Base-by-base conservation (phyloP, 2,329 filamentous ascomycete genomes). In the Aspergillus ochraceoroseus region DNA sequence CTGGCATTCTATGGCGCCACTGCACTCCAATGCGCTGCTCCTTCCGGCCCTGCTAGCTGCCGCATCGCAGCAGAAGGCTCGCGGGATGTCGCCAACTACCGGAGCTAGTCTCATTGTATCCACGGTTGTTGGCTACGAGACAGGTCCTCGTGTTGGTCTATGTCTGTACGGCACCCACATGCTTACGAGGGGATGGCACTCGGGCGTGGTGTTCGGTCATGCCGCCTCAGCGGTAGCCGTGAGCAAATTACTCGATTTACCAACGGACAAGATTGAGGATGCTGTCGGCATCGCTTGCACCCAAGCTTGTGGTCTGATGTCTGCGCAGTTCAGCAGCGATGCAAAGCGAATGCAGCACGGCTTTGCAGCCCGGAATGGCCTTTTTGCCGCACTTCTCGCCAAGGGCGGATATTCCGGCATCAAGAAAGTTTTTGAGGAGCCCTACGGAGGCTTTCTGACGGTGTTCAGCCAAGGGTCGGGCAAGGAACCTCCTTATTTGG, bases 291-390 rank as follows among this genome's bases (percentile, higher is more conserved):
- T 65, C 6, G 66, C 65, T 1, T 67, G 61, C 38, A 68, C 62
- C 0, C 65, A 70, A 42, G 60, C 61, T 3, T 52, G 64, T 28
- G 65, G 64, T 2, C 48, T 68, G 4, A 70, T 70, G 65, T 58
- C 61, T 2, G 68, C 66, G 3, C 63, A 70, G 43, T 71, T 62
- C 40, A 69, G 64, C 30, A 61, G 62, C n/a, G 61, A 65, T 42
- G 59, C 65, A 0, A 73, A 72, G 50, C 62, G 67, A 2, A 67
- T 71, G 62, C 68, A 72, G 47, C 69, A 72, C 43, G 68, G 61
- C 4, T 72, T 72, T 44, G 67, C 68, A 0, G 61, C 68, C 4
- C 60, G 68, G 5, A 70, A 65, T 41, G 68, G 68, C 1, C 56
- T 72, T 0, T 58, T 71, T 11, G 64, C 53, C 0, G 60, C 66